Conservation (phyloP, 2,329 filamentous ascomycete species). For the Cladosporium oxysporum region DNA sequence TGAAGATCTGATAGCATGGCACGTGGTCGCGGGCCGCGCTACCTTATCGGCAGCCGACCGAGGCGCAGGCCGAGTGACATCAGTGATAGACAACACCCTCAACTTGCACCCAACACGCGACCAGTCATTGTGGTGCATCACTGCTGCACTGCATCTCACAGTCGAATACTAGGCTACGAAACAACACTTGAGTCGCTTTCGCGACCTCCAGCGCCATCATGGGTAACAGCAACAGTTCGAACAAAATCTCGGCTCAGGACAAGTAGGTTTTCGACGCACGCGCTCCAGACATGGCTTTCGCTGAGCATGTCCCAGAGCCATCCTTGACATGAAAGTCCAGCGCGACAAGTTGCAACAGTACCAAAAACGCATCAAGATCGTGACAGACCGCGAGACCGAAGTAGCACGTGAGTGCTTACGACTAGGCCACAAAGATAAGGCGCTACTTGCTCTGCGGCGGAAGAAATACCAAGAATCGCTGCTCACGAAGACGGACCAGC, state of each 20-base stretch:
- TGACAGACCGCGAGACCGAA: conserved; percentile 84
- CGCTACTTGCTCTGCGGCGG: conserved; percentile 82
- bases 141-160: not conserved
- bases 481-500: conserved; percentile 83
- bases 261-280: conserved; percentile 57
- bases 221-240: conserved; percentile 64
- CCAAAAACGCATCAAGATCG: conserved; percentile 81
- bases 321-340: conserved; percentile 96
- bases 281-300: conserved; percentile 17
- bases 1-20: not conserved
- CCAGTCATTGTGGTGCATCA: not conserved
- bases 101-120: not conserved
- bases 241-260: conserved; percentile 77
- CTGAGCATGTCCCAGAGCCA: conserved; percentile 64
- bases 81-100: conserved; percentile 1
- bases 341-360: conserved; percentile 97
- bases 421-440: conserved; percentile 75
- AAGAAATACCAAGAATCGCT: conserved; percentile 97
- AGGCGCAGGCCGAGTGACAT: conserved; percentile 17
- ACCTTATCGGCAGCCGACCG: conserved; percentile 10
- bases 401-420: conserved; percentile 82
- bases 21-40: conserved; percentile 1
- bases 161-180: not conserved
- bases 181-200: not conserved
- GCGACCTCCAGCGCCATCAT: conserved; percentile 42